Evolutionary conservation across 164 flowering plant species (phyloP), one percentile per base, ranked within the genome.

Genomic region (Vitis amurensis): DNA sequence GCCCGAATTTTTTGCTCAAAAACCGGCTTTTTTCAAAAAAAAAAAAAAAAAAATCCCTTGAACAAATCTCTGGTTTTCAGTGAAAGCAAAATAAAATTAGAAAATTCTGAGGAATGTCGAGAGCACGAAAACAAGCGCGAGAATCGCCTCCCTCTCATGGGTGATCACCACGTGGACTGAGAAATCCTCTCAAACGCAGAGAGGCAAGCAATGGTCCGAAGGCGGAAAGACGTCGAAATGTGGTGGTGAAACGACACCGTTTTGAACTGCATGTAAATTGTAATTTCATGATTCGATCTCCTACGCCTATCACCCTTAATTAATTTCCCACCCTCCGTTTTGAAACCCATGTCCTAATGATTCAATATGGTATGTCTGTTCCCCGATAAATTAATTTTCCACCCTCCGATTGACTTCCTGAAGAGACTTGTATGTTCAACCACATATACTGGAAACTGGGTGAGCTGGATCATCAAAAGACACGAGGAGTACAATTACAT

Each of bases 1-100:
- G 49, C 77, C 75, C 17, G 62, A 70, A 53, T 55, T 67, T 59
- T 23, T 52, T 78, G 77, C 81, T 50, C 2, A 55, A 73, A 76
- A 55, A 15, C 55, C 68, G 71, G 74, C 61, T 58, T 53, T 16
- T 4, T 59, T 23, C 27, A 23, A 23, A 23, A 23, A 23, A 23
- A 1, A n/a, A n/a, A n/a, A n/a, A n/a, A n/a, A 23, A 23, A 23
- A 23, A 23, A 8, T 50, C 58, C 56, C 53, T 2, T 9, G 31
- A 27, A 11, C 55, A n/a, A 23, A 60, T 64, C n/a, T 49, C 5
- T 50, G 19, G 11, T 59, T 59, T 11, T 31, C 3, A 1, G 6
- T 27, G 10, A 27, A 17, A 59, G 12, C 7, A 1, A 27, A 27
- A 59, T 16, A 59, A 59, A 59, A 27, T 17, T 14, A 37, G 17